Evolutionary conservation across 768 basidiomycete species (phyloP).

Genomic region (Panaeolus cyanescens): DNA sequence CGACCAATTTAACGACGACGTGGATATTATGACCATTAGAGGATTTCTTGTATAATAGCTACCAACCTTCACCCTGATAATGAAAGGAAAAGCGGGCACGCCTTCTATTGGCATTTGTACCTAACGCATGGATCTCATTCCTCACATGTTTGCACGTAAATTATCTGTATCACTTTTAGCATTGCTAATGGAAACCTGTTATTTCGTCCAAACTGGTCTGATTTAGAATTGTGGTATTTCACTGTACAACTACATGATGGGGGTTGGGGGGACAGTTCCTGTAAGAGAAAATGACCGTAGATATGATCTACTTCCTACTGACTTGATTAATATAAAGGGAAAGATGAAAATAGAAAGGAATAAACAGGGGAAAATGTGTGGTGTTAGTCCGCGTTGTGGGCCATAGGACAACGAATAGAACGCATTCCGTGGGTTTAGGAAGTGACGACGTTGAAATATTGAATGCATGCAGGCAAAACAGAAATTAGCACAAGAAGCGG

Average conservation of each 20-base stretch:
- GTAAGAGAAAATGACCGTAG: not conserved
- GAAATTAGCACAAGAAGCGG: not conserved
- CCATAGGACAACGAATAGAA: not conserved
- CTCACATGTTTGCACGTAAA: not conserved
- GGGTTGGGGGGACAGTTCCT: conserved; percentile 18
- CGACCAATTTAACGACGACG: not conserved
- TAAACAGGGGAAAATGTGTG: not conserved
- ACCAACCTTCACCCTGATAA: too few relatives aligned
- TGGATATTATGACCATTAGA: not conserved
- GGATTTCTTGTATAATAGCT: not conserved
- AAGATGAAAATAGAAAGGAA: not conserved
- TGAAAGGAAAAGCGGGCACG: too few relatives aligned
- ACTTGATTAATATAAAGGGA: conserved; percentile 11
- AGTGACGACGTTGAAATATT: not conserved
- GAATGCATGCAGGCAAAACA: not conserved
- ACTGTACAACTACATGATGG: conserved; percentile 9
- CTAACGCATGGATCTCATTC: not conserved
- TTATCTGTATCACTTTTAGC: not conserved
- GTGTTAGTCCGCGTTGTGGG: not conserved
- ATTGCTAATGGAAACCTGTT: not conserved
- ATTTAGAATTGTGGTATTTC: not conserved
- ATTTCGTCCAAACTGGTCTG: not conserved
- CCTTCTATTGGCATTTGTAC: not conserved
- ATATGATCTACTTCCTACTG: conserved; percentile 2
- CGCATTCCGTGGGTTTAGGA: not conserved